These are phyloP conservation scores for Ballota nigra DNA, from an alignment of 257 asterid species.

Conservation along the genomic window DNA sequence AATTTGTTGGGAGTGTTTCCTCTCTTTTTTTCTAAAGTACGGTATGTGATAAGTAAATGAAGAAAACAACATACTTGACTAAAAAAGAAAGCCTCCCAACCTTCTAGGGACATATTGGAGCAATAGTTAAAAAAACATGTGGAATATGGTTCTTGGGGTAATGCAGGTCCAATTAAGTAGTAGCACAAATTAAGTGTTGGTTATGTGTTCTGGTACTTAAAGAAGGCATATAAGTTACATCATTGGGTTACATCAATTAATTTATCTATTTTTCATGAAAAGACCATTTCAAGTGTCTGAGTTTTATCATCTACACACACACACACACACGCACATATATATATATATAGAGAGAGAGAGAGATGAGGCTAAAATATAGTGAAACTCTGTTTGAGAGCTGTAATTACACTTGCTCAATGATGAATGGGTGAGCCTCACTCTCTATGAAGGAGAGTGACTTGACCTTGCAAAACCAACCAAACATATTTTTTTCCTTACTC, in stretches of 20 bases:
- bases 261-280: background rate
- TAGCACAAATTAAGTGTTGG: constrained; percentile 6
- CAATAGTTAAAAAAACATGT: background rate
- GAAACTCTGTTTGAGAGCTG: background rate
- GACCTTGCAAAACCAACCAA: background rate
- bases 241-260: background rate
- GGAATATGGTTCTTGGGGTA: constrained; percentile 3
- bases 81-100: background rate
- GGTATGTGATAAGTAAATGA: background rate
- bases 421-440: background rate
- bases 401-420: background rate
- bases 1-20: background rate
- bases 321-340: too few relatives aligned
- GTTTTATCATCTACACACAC: background rate
- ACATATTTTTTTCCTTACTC: too few relatives aligned
- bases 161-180: too few relatives aligned
- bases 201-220: constrained; percentile 5
- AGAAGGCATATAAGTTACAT: constrained; percentile 3
- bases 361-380: background rate
- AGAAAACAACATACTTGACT: background rate
- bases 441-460: background rate
- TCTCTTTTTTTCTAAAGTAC: background rate
- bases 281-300: constrained; percentile 17
- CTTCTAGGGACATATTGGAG: background rate
- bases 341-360: background rate